Base-by-base conservation (phyloP, 2,329 filamentous ascomycete species). In the Pseudonectria foliicola region DNA sequence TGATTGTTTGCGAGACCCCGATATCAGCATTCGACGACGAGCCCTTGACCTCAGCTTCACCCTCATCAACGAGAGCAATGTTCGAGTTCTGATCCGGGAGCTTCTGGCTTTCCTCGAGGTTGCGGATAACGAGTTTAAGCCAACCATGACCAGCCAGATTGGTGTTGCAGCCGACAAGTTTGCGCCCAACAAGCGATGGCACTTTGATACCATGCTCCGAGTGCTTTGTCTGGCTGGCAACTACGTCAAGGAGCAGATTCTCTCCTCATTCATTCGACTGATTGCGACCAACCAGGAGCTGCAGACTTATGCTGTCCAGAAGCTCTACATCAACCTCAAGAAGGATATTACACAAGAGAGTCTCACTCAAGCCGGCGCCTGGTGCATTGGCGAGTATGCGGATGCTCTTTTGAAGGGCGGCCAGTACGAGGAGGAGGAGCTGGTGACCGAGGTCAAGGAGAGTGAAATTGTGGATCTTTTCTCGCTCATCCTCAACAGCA, bases 1-100 rank as follows among this genome's bases (percentile, higher is more conserved):
- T 25, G 92, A 98, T 60, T 98, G 92, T 64, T 66, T 98, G 41
- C 77, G 93, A 45, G 92, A 98, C 56, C 92, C 93, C 2, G 92
- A 98, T 66, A 96, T 98, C 61, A 96, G 90, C 65, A 98, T 98
- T 53, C 77, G 93, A 54, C 76, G 92, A 55, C 79, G 92, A 62
- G 92, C 92, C n/a, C 73, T 98, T 26, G 92, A 98, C 57, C 77
- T 98, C 38, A 96, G 92, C 62, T 98, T 98, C 57, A 98, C 93
- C 4, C 70, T 98, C 34, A 95, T 98, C 63, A 96, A 98, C 59
- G 92, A 96, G 58, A 79, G 82, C 61, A 98, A 98, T 52, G 88
- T 98, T 25, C 81, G 92, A 26, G 85, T 96, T 4, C 73, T 98
- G 26, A 92, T 98, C 40, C 73, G 93, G 44, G 93, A 98, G 58